phyloP scores from a whole-genome alignment of 139 green algal genomes.

The Chlamydomonas schloesseri region DNA sequence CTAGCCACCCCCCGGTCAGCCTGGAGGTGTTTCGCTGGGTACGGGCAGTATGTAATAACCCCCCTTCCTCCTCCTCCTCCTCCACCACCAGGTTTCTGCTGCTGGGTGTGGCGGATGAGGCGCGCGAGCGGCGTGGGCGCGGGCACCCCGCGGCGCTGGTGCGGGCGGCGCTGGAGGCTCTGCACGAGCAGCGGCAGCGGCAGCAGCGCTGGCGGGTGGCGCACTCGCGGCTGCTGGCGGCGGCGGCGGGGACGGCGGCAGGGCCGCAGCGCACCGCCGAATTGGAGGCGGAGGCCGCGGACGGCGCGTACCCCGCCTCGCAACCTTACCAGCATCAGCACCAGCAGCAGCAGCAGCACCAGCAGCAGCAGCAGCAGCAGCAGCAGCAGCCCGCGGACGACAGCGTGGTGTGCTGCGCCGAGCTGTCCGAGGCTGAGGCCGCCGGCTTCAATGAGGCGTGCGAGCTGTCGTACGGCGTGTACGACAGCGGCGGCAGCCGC shows the following conservation, averaged over 20 bases:
- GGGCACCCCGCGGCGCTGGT: neutral
- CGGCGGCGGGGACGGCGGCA: neutral
- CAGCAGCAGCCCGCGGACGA: neutral
- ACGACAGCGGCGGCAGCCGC: neutral
- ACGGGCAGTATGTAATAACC: no score
- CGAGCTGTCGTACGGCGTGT: conserved; percentile 6
- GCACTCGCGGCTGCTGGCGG: neutral
- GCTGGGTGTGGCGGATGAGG: conserved; percentile 15
- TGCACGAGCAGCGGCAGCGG: neutral
- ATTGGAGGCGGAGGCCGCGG: no score
- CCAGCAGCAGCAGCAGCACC: neutral
- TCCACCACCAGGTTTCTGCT: conserved; percentile 5
- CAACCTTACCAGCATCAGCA: neutral
- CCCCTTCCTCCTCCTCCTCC: neutral
- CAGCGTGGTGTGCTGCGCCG: conserved; percentile 21
- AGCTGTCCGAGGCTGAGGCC: conserved; percentile 14
- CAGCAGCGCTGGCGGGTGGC: neutral
- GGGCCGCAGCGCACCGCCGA: no score
- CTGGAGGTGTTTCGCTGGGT: no score
- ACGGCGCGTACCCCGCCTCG: no score
- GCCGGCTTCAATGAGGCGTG: neutral
- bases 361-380: neutral
- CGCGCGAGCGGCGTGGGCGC: neutral
- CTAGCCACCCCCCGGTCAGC: no score
- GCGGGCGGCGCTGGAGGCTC: neutral